phyloP scores from a whole-genome alignment of 306 rosid species.

The Alnus rubra region DNA sequence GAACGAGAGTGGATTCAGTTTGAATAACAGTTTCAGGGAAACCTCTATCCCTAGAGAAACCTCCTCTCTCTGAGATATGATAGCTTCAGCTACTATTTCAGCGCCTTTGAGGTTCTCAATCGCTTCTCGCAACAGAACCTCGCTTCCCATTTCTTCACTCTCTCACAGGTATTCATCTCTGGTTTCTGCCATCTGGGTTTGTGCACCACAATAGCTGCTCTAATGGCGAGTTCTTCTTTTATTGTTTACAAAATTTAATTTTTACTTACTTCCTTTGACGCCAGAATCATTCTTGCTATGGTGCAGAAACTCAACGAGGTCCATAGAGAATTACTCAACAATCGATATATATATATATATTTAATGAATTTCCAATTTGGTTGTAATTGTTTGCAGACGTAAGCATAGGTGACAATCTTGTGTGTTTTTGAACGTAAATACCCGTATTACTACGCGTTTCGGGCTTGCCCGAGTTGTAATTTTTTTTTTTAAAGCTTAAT shows the following conservation, averaged over 20 bases:
- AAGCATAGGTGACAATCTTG: too few relatives aligned
- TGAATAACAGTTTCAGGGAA: too few relatives aligned
- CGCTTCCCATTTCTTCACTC: slow-evolving; percentile 26
- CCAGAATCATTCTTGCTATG: slow-evolving; percentile 1
- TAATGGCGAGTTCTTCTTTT: background rate
- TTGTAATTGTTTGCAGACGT: too few relatives aligned
- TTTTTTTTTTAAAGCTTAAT: too few relatives aligned
- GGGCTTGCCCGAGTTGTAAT: background rate
- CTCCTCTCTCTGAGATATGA: slow-evolving; percentile 38
- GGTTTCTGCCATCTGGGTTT: background rate
- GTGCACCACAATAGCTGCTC: too few relatives aligned
- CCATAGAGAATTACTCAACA: slow-evolving; percentile 35
- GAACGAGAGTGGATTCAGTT: too few relatives aligned
- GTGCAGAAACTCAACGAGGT: slow-evolving; percentile 47
- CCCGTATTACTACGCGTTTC: too few relatives aligned
- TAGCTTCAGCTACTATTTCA: slow-evolving; percentile 48
- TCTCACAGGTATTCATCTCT: slow-evolving; percentile 45
- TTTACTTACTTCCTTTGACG: background rate
- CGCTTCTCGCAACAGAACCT: slow-evolving; percentile 46
- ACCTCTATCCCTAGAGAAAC: too few relatives aligned
- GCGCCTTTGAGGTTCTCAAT: slow-evolving; percentile 59
- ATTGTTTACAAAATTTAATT: background rate
- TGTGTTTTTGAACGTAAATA: too few relatives aligned
- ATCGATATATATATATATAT: slow-evolving; percentile 5
- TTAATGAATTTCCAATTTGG: too few relatives aligned